Base-by-base conservation (phyloP, 805 yeast genomes). In the Hermanozyma aechmeae region DNA sequence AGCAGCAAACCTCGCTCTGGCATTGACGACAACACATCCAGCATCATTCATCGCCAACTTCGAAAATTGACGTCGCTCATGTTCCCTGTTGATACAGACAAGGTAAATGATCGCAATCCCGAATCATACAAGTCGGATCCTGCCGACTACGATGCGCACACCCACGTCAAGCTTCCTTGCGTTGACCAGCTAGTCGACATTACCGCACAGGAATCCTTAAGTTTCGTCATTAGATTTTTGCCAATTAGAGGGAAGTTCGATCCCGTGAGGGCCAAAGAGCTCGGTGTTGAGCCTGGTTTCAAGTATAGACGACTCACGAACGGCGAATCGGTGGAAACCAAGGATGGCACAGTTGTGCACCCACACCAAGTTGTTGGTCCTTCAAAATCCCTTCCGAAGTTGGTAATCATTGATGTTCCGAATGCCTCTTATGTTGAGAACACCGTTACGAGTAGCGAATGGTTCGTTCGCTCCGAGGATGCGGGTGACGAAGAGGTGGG, bases 181-280 rank as follows among this genome's bases (percentile, higher is more conserved):
- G 51, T 54, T 2, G 13, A 30, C 4, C 27, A 29, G 6, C 14
- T 47, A 2, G 34, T 38, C 5, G 60, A 30, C 53, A 53, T 42
- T 43, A 53, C 8, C 37, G 48, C 41, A 10, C 68, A 62, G 37
- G 40, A 59, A 6, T 64, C 92, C 0, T 66, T 85, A 3, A 75
- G 69, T 42, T 87, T 79, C 48, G 63, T 83, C n/a, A 59, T 89
- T 5, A 65, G 73, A 16, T 71, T 83, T 24, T 57, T 70, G 24
- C 75, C 86, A 0, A 61, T 71, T 0, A 61, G 96, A 43, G 97
- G 98, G 0, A 79, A 69, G 45, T 92, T 92, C 46, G 60, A 73
- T 33, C 71, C 72, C 0, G 57, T 62, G 6, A 74, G 66, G 43
- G 96, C 97, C 2, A 58, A 52, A 14, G 71, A 59, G 25, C 54